Evolutionary conservation across 23 red algal genomes (phyloP).

Genomic region (Chondrus crispus): DNA sequence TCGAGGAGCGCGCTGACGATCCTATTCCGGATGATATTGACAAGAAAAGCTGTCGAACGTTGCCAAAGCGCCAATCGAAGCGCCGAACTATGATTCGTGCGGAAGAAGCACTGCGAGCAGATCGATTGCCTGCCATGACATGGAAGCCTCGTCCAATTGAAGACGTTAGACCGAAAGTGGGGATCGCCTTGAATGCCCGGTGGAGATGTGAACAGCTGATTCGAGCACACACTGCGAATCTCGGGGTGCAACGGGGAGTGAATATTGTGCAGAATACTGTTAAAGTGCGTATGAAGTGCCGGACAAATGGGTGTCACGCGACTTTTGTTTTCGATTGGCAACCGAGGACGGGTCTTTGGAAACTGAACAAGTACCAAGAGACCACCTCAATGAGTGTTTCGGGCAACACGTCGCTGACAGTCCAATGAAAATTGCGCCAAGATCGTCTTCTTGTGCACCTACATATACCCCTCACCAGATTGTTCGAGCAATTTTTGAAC

Average conservation of each 20-base stretch:
- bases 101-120: too few relatives aligned
- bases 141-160: too few relatives aligned
- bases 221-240: slow-evolving; percentile 5
- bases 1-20: too few relatives aligned
- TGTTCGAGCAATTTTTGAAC: not conserved
- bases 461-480: slow-evolving; percentile 13
- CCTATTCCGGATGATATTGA: too few relatives aligned
- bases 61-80: too few relatives aligned
- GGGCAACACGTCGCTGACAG: too few relatives aligned
- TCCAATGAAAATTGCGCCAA: too few relatives aligned
- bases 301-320: not conserved
- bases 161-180: too few relatives aligned
- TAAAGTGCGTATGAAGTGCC: not conserved
- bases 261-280: not conserved
- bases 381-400: not conserved
- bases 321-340: slow-evolving; percentile 17
- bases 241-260: not conserved
- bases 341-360: not conserved
- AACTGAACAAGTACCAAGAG: not conserved
- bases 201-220: slow-evolving; percentile 36
- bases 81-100: too few relatives aligned
- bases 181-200: not conserved
- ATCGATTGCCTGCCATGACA: too few relatives aligned
- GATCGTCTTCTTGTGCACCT: not conserved
- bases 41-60: too few relatives aligned